Evolutionary conservation across 768 basidiomycete species (phyloP).

Genomic region (Artomyces pyxidatus): DNA sequence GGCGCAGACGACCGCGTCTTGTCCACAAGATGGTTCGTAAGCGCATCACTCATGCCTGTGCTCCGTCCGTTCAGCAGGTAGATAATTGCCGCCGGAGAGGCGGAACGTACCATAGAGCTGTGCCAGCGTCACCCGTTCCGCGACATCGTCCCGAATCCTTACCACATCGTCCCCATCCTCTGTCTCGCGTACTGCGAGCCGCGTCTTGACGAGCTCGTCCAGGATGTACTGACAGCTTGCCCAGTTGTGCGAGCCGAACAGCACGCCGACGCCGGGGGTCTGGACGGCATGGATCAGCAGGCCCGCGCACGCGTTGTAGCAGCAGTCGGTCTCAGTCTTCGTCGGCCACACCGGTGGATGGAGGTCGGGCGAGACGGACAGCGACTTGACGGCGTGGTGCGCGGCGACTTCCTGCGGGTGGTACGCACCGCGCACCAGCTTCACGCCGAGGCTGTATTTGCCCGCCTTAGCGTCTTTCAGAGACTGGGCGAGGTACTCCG

Average conservation of each 20-base stretch:
- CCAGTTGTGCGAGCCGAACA: constrained; percentile 89
- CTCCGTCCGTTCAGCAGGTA: not conserved
- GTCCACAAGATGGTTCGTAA: constrained; percentile 62
- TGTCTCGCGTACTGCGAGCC: constrained; percentile 34
- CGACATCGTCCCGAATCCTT: constrained; percentile 42
- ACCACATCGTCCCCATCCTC: constrained; percentile 20
- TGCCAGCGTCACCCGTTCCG: constrained; percentile 63
- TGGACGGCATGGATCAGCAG: constrained; percentile 46
- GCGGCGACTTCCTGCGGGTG: constrained; percentile 66
- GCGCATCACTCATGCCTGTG: constrained; percentile 80
- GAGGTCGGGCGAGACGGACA: constrained; percentile 49
- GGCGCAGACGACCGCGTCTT: constrained; percentile 48
- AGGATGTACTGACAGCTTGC: constrained; percentile 55
- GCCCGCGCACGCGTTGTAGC: constrained; percentile 57
- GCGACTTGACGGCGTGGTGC: constrained; percentile 24
- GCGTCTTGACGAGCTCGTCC: constrained; percentile 45
- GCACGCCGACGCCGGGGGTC: constrained; percentile 53
- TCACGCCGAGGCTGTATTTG: constrained; percentile 76
- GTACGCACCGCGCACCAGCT: constrained; percentile 92
- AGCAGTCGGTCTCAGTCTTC: constrained; percentile 66
- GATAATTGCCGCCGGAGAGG: not conserved
- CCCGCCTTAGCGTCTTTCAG: constrained; percentile 56
- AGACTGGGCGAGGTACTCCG: constrained; percentile 55
- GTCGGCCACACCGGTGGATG: constrained; percentile 59
- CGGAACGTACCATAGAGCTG: constrained; percentile 69